Evolutionary conservation across 768 basidiomycete species (phyloP).

Genomic region (Mycena vitilis): DNA sequence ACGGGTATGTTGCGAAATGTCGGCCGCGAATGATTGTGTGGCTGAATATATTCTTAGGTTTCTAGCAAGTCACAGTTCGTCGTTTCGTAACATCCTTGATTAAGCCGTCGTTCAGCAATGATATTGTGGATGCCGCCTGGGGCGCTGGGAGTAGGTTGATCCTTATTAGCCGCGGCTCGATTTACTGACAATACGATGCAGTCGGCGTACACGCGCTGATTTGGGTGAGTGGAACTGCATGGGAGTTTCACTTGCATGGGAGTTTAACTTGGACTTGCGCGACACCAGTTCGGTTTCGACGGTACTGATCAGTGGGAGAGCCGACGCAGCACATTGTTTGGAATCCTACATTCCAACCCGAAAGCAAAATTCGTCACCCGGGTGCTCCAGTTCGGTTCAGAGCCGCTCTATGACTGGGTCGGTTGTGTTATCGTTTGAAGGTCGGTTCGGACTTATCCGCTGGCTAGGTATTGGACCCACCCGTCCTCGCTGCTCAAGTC

Average conservation of each 20-base stretch:
- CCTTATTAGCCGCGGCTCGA: not conserved
- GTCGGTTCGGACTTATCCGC: not conserved
- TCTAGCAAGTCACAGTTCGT: conserved; percentile 52
- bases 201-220: conserved; percentile 80
- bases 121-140: conserved; percentile 78
- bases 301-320: conserved; percentile 61
- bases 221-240: conserved; percentile 38
- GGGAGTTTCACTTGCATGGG: too few relatives aligned
- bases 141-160: conserved; percentile 50
- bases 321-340: conserved; percentile 64
- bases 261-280: not conserved
- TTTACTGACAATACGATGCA: conserved; percentile 15
- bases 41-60: conserved; percentile 42
- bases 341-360: conserved; percentile 65
- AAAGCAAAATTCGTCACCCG: conserved; percentile 75
- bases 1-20: conserved; percentile 20
- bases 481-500: conserved; percentile 64
- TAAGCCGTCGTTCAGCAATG: conserved; percentile 49
- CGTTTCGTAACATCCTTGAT: conserved; percentile 10
- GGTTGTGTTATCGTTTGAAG: not conserved
- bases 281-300: conserved; percentile 60
- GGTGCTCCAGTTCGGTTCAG: conserved; percentile 77
- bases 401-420: conserved; percentile 68
- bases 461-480: conserved; percentile 56
- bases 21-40: not conserved